Percentiles rank a stretch among this genome's conserved stretches.
Conservation (phyloP, 257 asterid species). For the Solanum etuberosum region DNA sequence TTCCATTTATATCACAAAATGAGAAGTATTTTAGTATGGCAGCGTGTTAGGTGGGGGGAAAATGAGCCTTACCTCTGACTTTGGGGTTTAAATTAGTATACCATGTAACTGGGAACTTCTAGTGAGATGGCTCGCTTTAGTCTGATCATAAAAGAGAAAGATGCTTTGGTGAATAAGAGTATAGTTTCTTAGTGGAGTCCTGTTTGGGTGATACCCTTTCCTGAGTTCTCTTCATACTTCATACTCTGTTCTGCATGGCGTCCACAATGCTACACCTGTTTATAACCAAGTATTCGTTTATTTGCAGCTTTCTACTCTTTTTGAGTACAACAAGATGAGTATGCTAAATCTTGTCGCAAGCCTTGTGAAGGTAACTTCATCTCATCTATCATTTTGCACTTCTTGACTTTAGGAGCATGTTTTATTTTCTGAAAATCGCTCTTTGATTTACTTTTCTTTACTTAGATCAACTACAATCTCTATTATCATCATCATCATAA, state of each 20-base stretch:
- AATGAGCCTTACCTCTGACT: background rate
- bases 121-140: background rate
- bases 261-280: background rate
- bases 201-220: background rate
- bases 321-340: constrained; percentile 72
- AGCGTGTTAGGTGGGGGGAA: background rate
- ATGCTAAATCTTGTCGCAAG: constrained; percentile 82
- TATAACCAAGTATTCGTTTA: background rate
- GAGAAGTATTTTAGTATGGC: background rate
- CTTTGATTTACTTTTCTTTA: background rate
- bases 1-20: background rate
- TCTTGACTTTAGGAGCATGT: background rate
- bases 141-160: background rate
- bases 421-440: background rate
- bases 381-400: background rate
- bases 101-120: background rate
- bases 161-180: background rate
- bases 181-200: background rate
- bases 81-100: background rate
- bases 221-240: background rate
- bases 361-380: constrained; percentile 48
- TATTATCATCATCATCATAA: background rate
- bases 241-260: background rate
- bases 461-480: background rate
- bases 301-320: constrained; percentile 67